Percentiles rank a stretch among this genome's conserved stretches.
Conservation (phyloP, 2,329 filamentous ascomycete genomes). For the Ascochyta koolunga region DNA sequence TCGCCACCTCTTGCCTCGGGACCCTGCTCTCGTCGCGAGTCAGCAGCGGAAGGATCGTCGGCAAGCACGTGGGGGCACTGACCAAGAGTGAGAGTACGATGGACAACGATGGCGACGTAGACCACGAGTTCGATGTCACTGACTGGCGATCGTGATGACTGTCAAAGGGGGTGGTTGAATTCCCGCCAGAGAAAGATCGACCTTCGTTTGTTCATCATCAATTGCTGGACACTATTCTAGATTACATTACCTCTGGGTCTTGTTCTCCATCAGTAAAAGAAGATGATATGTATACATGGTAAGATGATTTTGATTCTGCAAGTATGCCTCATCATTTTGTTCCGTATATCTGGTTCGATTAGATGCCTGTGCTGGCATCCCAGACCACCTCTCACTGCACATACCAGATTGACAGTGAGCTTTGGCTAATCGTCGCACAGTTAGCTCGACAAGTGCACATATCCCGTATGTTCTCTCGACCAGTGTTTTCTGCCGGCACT, state of each 20-base stretch:
- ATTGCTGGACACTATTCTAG: not conserved
- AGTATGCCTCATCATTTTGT: not conserved
- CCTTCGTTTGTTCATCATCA: not conserved
- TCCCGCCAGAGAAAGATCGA: not conserved
- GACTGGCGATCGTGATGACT: constrained; percentile 6
- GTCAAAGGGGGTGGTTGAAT: not conserved
- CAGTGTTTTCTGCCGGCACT: not conserved
- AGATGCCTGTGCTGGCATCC: not conserved
- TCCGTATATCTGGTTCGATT: not conserved
- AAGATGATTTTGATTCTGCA: not conserved
- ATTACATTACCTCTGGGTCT: not conserved
- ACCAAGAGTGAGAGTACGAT: constrained; percentile 5
- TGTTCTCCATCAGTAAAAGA: too few relatives aligned
- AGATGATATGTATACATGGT: too few relatives aligned
- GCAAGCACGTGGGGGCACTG: constrained; percentile 19
- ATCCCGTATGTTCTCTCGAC: not conserved
- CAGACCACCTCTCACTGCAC: not conserved
- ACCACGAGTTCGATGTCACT: constrained; percentile 3
- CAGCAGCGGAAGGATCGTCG: constrained; percentile 12
- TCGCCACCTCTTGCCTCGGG: constrained; percentile 12
- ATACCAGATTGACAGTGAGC: not conserved
- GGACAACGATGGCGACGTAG: not conserved
- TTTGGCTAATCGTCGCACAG: not conserved
- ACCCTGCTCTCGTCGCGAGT: constrained; percentile 11
- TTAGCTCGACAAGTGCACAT: constrained; percentile 2